A percentile compares a stretch with the other conserved stretches of the same genome.
Conservation (phyloP, 768 basidiomycete genomes). For the Agaricus bisporus region DNA sequence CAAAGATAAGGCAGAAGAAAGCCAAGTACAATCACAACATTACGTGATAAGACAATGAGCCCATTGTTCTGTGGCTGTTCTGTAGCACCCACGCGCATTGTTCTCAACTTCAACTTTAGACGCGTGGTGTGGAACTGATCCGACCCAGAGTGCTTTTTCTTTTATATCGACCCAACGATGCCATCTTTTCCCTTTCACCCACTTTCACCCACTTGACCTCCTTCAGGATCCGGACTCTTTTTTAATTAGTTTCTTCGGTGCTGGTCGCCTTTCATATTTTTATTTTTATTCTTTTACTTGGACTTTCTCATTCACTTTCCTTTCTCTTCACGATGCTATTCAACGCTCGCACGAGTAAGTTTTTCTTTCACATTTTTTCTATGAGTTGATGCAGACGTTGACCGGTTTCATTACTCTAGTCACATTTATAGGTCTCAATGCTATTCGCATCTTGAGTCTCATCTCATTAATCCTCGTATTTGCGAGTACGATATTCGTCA, state of each 20-base stretch:
- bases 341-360: constrained; percentile 3
- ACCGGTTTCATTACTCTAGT: constrained; percentile 19
- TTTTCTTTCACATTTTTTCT: too few species aligned
- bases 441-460: constrained; percentile 68
- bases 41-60: background rate
- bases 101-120: background rate
- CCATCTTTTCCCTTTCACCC: background rate
- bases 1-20: too few species aligned
- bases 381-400: background rate
- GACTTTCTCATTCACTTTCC: background rate
- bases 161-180: constrained; percentile 3
- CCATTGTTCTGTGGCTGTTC: constrained; percentile 10
- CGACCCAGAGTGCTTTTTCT: background rate
- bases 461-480: constrained; percentile 78
- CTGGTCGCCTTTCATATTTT: constrained; percentile 1
- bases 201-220: background rate
- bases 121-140: background rate
- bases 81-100: constrained; percentile 4
- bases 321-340: background rate
- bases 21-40: background rate
- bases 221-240: background rate
- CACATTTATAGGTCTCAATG: constrained; percentile 72
- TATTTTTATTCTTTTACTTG: background rate
- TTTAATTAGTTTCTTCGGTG: constrained; percentile 1
- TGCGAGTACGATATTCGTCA: constrained; percentile 63